phyloP scores from a whole-genome alignment of 1,139 yeast species.

The Yamadazyma membranifaciens region DNA sequence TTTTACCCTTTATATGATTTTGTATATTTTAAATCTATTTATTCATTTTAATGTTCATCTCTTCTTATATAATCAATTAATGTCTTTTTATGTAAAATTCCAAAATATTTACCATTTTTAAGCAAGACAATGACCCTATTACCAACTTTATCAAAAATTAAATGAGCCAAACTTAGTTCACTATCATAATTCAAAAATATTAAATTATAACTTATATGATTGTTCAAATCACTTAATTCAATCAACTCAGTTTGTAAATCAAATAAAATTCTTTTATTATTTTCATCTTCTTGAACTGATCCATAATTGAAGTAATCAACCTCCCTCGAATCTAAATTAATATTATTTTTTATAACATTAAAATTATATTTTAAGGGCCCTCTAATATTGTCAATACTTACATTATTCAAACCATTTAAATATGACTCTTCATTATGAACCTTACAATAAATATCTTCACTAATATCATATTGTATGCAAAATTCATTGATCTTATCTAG shows the following conservation, averaged over 20 bases:
- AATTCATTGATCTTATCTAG: slow-evolving; percentile 45
- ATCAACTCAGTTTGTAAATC: slow-evolving; percentile 20
- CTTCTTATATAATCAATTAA: slow-evolving; percentile 47
- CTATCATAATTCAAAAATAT: slow-evolving; percentile 49
- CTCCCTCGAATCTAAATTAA: slow-evolving; percentile 8
- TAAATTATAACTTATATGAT: slow-evolving; percentile 48
- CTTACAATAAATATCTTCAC: slow-evolving; percentile 35
- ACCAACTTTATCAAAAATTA: slow-evolving; percentile 56
- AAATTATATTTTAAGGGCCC: slow-evolving; percentile 14
- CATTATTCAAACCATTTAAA: slow-evolving; percentile 5
- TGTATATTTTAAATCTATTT: neutral
- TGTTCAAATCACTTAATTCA: slow-evolving; percentile 40
- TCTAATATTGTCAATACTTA: slow-evolving; percentile 10
- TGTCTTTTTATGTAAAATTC: slow-evolving; percentile 55
- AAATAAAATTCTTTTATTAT: slow-evolving; percentile 4
- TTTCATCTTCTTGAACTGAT: slow-evolving; percentile 15
- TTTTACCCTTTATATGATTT: neutral
- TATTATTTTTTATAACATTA: slow-evolving; percentile 12
- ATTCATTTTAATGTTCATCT: slow-evolving; percentile 4
- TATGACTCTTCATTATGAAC: slow-evolving; percentile 21
- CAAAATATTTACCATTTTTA: slow-evolving; percentile 50
- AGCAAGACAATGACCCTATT: slow-evolving; percentile 50
- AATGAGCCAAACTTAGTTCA: slow-evolving; percentile 53
- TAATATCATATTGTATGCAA: slow-evolving; percentile 24
- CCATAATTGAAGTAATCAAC: slow-evolving; percentile 33